phyloP scores from a whole-genome alignment of 495 filamentous ascomycete genomes.

The Delitschia confertaspora region DNA sequence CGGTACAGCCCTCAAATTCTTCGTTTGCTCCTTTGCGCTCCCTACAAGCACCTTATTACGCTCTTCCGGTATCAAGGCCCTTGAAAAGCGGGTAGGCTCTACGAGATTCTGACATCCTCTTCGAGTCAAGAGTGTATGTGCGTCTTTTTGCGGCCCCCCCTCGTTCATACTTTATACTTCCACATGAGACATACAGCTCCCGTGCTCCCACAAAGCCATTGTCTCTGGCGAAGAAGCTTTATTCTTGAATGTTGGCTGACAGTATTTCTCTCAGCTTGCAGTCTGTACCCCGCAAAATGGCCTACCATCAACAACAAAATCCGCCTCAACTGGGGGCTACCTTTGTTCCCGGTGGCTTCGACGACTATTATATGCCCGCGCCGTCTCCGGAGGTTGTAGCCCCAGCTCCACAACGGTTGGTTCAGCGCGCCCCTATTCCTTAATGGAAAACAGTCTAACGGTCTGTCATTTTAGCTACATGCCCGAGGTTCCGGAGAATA shows the following conservation, averaged over 20 bases:
- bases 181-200: neutral
- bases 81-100: too few relatives aligned
- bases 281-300: constrained; percentile 22
- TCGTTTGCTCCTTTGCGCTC: too few relatives aligned
- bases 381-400: constrained; percentile 60
- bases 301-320: constrained; percentile 25
- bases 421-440: neutral
- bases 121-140: too few relatives aligned
- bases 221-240: neutral
- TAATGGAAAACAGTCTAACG: too few relatives aligned
- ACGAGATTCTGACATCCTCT: too few relatives aligned
- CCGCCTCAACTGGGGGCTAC: constrained; percentile 58
- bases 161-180: neutral
- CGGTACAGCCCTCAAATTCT: too few relatives aligned
- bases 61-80: too few relatives aligned
- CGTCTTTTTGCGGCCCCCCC: too few relatives aligned
- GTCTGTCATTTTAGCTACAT: constrained; percentile 53
- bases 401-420: constrained; percentile 81
- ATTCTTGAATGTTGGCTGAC: constrained; percentile 23
- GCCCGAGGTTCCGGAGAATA: constrained; percentile 72
- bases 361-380: constrained; percentile 74
- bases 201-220: neutral
- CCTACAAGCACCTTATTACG: too few relatives aligned
- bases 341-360: constrained; percentile 78
- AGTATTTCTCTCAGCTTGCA: neutral